Conservation (phyloP, 768 basidiomycete species). For the Rhodotorula diobovata region DNA sequence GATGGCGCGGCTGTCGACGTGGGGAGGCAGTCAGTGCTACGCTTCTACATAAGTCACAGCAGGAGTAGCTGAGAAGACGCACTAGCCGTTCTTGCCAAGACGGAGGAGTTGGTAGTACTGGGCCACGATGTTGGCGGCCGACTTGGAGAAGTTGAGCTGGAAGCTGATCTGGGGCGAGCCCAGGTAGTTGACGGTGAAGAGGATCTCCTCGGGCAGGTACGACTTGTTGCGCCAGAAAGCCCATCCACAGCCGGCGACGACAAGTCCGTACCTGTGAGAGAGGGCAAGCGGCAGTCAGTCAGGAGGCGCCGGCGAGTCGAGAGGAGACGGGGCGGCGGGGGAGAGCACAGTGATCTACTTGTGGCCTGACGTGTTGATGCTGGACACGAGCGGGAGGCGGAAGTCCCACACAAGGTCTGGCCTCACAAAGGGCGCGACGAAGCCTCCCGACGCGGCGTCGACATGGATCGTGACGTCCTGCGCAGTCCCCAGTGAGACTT, state of each 20-base stretch:
- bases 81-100: constrained; percentile 44
- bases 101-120: constrained; percentile 10
- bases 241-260: constrained; percentile 46
- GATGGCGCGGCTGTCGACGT: constrained; percentile 38
- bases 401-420: constrained; percentile 48
- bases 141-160: constrained; percentile 26
- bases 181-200: constrained; percentile 44
- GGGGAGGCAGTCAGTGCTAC: no score
- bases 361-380: constrained; percentile 47
- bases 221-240: constrained; percentile 44
- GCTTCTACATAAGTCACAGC: no score
- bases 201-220: constrained; percentile 47
- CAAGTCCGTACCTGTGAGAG: constrained; percentile 41
- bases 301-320: no score
- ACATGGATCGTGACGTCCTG: constrained; percentile 45
- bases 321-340: no score
- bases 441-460: constrained; percentile 40
- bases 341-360: neutral
- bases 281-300: constrained; percentile 44
- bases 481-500: neutral
- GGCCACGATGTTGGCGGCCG: neutral
- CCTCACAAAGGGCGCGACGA: constrained; percentile 40
- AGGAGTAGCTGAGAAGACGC: no score
- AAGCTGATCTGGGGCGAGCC: constrained; percentile 31
- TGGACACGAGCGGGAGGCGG: constrained; percentile 45